A percentile compares a stretch with the other conserved stretches of the same genome.
Conservation (phyloP, 2,329 filamentous ascomycete genomes). For the Colletotrichum sp. region DNA sequence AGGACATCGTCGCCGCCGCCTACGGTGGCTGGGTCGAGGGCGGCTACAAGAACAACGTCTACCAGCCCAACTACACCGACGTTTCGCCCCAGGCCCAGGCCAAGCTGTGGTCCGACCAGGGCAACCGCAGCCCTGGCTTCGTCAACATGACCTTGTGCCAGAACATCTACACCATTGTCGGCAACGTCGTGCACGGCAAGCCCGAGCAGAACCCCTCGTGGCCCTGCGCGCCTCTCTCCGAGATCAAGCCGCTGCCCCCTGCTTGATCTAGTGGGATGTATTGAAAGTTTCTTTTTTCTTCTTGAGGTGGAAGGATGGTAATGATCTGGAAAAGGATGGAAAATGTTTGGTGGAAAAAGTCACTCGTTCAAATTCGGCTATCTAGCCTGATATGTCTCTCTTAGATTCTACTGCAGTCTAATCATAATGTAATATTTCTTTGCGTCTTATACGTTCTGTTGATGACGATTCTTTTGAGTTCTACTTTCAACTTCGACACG, state of each 20-base stretch:
- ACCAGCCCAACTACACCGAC: slow-evolving; percentile 26
- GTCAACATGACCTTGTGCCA: slow-evolving; percentile 46
- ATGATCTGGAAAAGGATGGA: neutral
- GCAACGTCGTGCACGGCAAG: slow-evolving; percentile 27
- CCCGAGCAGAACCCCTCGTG: neutral
- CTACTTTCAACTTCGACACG: fast-evolving
- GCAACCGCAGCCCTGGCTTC: slow-evolving; percentile 45
- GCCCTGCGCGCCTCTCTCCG: neutral
- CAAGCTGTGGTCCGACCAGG: slow-evolving; percentile 24
- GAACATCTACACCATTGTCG: slow-evolving; percentile 49
- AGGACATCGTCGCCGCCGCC: neutral
- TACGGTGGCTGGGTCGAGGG: neutral
- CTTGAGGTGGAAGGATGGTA: neutral
- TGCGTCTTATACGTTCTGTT: neutral
- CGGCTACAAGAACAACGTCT: neutral
- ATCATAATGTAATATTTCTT: neutral
- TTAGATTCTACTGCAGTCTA: neutral
- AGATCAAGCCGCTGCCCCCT: neutral
- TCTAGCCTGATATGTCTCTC: neutral
- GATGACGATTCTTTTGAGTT: fast-evolving
- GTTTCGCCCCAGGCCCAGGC: slow-evolving; percentile 38
- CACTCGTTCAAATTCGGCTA: neutral
- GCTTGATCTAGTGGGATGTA: neutral
- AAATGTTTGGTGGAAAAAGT: neutral
- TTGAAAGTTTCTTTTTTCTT: fast-evolving